These are phyloP conservation scores for Sordariomycetes sp. DNA, from an alignment of 2,329 filamentous ascomycete genomes.

Conservation along the genomic window DNA sequence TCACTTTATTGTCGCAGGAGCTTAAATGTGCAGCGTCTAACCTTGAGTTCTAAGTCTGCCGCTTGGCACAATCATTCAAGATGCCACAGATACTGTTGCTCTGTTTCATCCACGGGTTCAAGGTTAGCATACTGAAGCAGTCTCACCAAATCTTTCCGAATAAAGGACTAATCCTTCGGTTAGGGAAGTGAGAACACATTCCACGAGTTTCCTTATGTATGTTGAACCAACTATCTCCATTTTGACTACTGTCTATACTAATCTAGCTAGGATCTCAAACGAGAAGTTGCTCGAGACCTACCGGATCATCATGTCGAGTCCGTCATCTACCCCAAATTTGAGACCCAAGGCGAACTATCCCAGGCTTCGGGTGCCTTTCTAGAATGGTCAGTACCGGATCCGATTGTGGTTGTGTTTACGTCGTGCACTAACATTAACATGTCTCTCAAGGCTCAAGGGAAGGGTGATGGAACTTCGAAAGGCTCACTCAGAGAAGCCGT, in stretches of 20 bases:
- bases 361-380: slow-evolving; percentile 33
- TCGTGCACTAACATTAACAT: background rate
- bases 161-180: background rate
- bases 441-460: slow-evolving; percentile 60
- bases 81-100: background rate
- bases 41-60: no score
- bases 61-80: no score
- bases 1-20: no score
- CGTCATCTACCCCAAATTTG: slow-evolving; percentile 60
- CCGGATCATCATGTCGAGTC: slow-evolving; percentile 50
- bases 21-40: no score
- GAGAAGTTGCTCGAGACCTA: slow-evolving; percentile 44
- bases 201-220: background rate
- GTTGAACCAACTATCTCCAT: background rate
- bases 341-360: slow-evolving; percentile 58
- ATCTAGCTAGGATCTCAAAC: slow-evolving; percentile 38
- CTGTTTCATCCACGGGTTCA: background rate
- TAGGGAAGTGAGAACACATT: background rate
- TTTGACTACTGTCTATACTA: background rate
- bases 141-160: background rate
- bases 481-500: slow-evolving; percentile 57
- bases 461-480: slow-evolving; percentile 70
- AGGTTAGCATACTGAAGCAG: background rate
- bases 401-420: background rate
- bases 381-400: slow-evolving; percentile 26